Evolutionary conservation across 23 red algal genomes (phyloP).

Genomic region (Pyropia haitanensis): DNA sequence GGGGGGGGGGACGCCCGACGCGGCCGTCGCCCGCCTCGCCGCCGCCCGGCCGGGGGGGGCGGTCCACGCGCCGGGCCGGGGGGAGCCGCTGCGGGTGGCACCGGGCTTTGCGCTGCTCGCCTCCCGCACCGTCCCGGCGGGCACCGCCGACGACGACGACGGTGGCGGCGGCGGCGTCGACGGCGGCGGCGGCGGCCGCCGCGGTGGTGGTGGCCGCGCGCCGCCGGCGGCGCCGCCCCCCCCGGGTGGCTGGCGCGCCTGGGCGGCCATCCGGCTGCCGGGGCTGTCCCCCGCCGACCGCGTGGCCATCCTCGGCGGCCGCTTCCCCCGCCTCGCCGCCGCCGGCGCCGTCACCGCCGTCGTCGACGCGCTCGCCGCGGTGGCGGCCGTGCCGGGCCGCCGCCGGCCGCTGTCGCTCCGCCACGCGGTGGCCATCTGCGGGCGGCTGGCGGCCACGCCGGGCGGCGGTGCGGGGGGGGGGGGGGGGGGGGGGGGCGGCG

Average conservation of each 20-base stretch:
- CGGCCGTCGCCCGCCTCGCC: constrained; percentile 39
- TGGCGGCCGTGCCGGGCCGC: neutral
- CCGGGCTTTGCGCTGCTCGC: constrained; percentile 73
- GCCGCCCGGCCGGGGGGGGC: constrained; percentile 31
- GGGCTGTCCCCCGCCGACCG: constrained; percentile 12
- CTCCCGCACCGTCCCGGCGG: constrained; percentile 23
- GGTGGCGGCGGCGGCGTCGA: constrained; percentile 5
- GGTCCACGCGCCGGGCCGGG: constrained; percentile 40
- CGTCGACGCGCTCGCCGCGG: neutral
- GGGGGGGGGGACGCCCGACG: constrained; percentile 2
- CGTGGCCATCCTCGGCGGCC: constrained; percentile 14
- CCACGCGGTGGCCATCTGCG: constrained; percentile 48
- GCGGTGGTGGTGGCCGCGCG: constrained; percentile 1
- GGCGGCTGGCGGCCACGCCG: constrained; percentile 12
- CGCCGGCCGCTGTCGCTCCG: constrained; percentile 16
- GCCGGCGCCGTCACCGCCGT: constrained; percentile 27
- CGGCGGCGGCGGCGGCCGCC: constrained; percentile 38
- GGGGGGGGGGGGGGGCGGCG: neutral
- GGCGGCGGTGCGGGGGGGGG: no score
- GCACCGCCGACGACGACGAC: neutral
- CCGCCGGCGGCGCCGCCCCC: constrained; percentile 15
- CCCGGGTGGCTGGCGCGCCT: constrained; percentile 35
- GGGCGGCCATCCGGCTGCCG: constrained; percentile 28
- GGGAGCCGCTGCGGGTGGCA: constrained; percentile 24
- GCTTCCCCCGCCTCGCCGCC: constrained; percentile 31